Conservation (phyloP, 2,329 filamentous ascomycete species). For the Orbilia brochopaga region DNA sequence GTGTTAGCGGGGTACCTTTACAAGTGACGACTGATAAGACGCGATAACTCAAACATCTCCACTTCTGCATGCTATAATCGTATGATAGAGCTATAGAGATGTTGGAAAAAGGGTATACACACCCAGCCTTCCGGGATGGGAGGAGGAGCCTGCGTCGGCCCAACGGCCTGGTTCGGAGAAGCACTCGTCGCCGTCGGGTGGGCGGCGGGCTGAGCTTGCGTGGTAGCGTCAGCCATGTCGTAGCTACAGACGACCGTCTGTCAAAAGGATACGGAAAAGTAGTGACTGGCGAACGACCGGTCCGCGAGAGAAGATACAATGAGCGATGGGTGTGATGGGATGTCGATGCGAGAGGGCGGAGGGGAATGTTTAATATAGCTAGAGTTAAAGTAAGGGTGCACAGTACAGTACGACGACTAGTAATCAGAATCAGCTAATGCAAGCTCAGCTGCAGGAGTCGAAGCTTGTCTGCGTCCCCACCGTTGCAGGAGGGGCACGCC, state of each 20-base stretch:
- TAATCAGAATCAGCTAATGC: no score
- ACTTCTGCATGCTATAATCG: not conserved
- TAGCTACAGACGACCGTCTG: not conserved
- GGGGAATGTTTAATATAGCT: not conserved
- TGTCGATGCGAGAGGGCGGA: not conserved
- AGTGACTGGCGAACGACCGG: not conserved
- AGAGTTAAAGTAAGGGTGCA: no score
- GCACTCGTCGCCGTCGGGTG: constrained; percentile 49
- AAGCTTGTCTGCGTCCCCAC: no score
- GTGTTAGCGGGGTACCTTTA: not conserved
- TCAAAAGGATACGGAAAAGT: not conserved
- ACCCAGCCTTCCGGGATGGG: constrained; percentile 54
- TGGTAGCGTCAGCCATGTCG: constrained; percentile 37
- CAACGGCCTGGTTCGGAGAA: constrained; percentile 53
- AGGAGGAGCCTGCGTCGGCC: constrained; percentile 53
- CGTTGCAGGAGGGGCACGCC: no score
- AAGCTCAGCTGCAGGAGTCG: no score
- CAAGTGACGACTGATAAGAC: not conserved
- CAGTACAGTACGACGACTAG: no score
- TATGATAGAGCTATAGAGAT: not conserved
- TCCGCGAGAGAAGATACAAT: not conserved
- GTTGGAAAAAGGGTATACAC: constrained; percentile 13
- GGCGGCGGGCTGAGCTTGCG: constrained; percentile 18
- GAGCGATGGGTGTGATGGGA: not conserved
- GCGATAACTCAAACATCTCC: not conserved